Evolutionary conservation across 2,329 filamentous ascomycete genomes (phyloP).

Genomic region (Mariannaea sp.): DNA sequence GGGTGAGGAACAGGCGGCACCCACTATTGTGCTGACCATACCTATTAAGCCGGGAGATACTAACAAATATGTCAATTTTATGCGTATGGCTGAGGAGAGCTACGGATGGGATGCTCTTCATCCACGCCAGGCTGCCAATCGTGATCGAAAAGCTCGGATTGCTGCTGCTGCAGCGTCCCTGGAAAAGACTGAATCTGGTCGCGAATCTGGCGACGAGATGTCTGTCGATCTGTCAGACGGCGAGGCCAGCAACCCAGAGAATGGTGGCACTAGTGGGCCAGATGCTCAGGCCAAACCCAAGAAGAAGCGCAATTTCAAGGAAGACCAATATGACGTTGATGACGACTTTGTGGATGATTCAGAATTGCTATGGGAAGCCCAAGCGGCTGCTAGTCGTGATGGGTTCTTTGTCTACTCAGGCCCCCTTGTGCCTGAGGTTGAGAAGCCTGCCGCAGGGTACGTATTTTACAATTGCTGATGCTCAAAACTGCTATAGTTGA

Average conservation of each 20-base stretch:
- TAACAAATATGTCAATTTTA: slow-evolving; percentile 95
- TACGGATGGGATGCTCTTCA: slow-evolving; percentile 96
- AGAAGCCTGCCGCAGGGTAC: slow-evolving; percentile 67
- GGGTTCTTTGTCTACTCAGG: slow-evolving; percentile 99
- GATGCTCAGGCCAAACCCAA: slow-evolving; percentile 69
- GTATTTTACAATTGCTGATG: slow-evolving; percentile 36
- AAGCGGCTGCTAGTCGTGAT: slow-evolving; percentile 90
- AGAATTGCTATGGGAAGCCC: slow-evolving; percentile 92
- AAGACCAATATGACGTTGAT: slow-evolving; percentile 83
- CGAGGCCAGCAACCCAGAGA: slow-evolving; percentile 88
- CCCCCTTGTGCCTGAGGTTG: slow-evolving; percentile 83
- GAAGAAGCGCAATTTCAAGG: slow-evolving; percentile 80
- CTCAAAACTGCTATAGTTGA: slow-evolving; percentile 14
- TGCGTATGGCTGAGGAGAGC: slow-evolving; percentile 87
- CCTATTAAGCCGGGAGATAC: slow-evolving; percentile 74
- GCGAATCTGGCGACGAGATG: slow-evolving; percentile 81
- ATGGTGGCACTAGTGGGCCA: slow-evolving; percentile 65
- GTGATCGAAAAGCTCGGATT: slow-evolving; percentile 84
- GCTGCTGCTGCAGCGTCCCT: slow-evolving; percentile 86
- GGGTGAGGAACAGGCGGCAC: slow-evolving; percentile 64
- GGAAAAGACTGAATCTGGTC: slow-evolving; percentile 72
- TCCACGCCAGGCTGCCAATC: slow-evolving; percentile 85
- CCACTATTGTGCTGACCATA: slow-evolving; percentile 83
- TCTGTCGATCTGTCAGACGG: slow-evolving; percentile 75
- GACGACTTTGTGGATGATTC: slow-evolving; percentile 92